Evolutionary conservation across 2,329 filamentous ascomycete species (phyloP).

Genomic region (Myriosclerotinia curreyana): DNA sequence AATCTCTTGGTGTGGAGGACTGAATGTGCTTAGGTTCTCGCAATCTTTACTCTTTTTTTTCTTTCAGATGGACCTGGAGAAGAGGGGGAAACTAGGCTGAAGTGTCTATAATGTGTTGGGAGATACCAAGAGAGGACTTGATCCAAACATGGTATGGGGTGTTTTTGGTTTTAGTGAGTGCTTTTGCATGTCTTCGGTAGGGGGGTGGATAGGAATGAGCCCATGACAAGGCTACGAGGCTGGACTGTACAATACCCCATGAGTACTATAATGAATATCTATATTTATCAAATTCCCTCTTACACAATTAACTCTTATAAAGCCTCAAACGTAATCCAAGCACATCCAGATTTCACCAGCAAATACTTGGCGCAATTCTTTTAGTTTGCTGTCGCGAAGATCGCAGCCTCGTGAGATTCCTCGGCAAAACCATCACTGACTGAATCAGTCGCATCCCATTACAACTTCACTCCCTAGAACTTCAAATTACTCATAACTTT

Average conservation of each 20-base stretch:
- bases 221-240: slow-evolving; percentile 27
- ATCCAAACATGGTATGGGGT: neutral
- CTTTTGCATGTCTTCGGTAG: neutral
- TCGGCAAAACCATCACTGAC: neutral
- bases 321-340: neutral
- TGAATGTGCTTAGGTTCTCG: slow-evolving; percentile 22
- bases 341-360: too few relatives aligned
- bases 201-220: neutral
- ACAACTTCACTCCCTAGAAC: neutral
- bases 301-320: neutral
- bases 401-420: slow-evolving; percentile 4
- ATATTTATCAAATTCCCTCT: neutral
- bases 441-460: neutral
- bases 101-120: neutral
- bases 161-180: neutral
- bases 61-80: too few relatives aligned
- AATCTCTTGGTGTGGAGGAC: slow-evolving; percentile 38
- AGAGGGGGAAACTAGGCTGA: neutral
- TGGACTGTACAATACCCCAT: slow-evolving; percentile 13
- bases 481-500: neutral
- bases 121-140: neutral
- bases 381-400: neutral
- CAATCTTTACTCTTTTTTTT: neutral
- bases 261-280: neutral
- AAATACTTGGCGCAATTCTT: neutral